These are phyloP conservation scores for Dendrobium huoshanense DNA, from an alignment of 106 monocot species.

Conservation along the genomic window DNA sequence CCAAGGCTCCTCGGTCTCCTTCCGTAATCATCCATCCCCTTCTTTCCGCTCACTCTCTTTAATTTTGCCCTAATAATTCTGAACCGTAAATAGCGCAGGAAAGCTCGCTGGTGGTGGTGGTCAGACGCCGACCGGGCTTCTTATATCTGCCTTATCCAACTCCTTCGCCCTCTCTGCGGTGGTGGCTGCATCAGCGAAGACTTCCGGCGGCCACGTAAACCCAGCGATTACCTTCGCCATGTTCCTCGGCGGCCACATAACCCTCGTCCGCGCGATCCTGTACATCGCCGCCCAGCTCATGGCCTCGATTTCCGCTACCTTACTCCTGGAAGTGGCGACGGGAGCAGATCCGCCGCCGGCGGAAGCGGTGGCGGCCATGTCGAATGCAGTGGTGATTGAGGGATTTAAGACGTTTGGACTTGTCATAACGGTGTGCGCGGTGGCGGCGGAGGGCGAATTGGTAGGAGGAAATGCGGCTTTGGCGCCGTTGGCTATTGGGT, in stretches of 20 bases:
- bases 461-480: slow-evolving; percentile 20
- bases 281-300: slow-evolving; percentile 38
- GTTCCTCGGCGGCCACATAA: slow-evolving; percentile 43
- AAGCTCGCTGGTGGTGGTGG: slow-evolving; percentile 3
- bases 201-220: slow-evolving; percentile 48
- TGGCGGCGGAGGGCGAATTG: slow-evolving; percentile 28
- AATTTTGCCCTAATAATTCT: no score
- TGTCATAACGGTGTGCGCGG: slow-evolving; percentile 46
- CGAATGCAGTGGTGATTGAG: slow-evolving; percentile 22
- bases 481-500: slow-evolving; percentile 33
- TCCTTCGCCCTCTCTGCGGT: slow-evolving; percentile 39
- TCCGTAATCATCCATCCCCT: no score
- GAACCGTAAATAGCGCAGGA: no score
- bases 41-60: no score
- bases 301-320: slow-evolving; percentile 12
- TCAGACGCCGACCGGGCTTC: slow-evolving; percentile 31
- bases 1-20: slow-evolving; percentile 13
- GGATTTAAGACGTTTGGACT: slow-evolving; percentile 37
- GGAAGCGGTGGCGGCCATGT: no score
- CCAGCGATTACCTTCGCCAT: slow-evolving; percentile 45
- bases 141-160: slow-evolving; percentile 23
- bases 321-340: no score
- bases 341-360: no score
- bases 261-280: slow-evolving; percentile 28
- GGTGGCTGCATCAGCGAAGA: slow-evolving; percentile 35